Evolutionary conservation across 345 rosid genomes (phyloP), one percentile per base, ranked within the genome.

Genomic region (Populus nigra): DNA sequence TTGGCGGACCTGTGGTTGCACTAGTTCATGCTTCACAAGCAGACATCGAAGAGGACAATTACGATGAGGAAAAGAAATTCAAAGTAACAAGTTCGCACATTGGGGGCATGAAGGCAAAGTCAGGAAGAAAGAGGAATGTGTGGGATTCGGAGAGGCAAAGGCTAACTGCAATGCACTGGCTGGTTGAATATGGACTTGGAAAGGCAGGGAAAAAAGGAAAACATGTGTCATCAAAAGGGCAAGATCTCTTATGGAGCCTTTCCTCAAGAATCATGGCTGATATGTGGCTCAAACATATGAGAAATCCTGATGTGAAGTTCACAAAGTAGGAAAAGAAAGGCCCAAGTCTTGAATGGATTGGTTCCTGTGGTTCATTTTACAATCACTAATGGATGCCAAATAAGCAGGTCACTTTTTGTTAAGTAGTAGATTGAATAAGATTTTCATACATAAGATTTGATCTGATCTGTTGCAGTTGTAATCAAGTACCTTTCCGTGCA

Each of bases 191-290:
- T 66, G 99, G 96, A 59, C 80, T 90, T 41, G 91, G 90, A 53
- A 94, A 91, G 84, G 83, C 87, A 23, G 86, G 90, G 68, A 91
- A 83, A 76, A 91, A 77, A 69, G 87, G 85, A 65, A 93, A 90
- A 81, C 78, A 75, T 8, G 87, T 71, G n/a, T 49, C 49, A 20
- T 47, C 75, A 65, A 89, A 87, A 61, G 87, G 89, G 20, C 88
- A 76, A 41, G 93, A 89, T 16, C 17, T 86, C 35, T 73, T 95
- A 68, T 93, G 99, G 99, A 93, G 99, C 91, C 83, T 91, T 74
- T 93, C 99, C 27, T 89, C 98, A 8, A 85, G 98, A 73, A 90
- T 92, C 73, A 89, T 92, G 98, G 98, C 99, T 7, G 97, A 90
- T 66, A 95, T 90, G 99, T 93, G 98, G 99, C 94, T 95, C 65